phyloP scores from a whole-genome alignment of 1,284 basidiomycete genomes.

The Apiotrichum porosum region DNA sequence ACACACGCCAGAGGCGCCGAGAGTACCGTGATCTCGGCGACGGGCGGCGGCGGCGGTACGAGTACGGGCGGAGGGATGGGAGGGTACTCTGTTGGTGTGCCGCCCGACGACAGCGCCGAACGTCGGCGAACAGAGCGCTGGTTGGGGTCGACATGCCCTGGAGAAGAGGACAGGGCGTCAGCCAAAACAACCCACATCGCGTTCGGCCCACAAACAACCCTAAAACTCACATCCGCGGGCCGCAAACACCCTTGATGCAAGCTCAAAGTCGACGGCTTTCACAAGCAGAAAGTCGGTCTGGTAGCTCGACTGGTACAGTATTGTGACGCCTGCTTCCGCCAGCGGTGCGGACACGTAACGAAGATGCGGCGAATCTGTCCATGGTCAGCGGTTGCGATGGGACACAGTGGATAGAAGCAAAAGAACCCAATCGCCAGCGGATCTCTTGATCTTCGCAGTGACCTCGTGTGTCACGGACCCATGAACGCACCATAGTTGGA shows the following conservation, averaged over 20 bases:
- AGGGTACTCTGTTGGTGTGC: background rate
- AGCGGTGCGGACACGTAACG: constrained; percentile 72
- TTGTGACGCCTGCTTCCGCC: constrained; percentile 72
- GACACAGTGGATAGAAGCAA: background rate
- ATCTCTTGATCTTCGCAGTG: too few relatives aligned
- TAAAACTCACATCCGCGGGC: constrained; percentile 36
- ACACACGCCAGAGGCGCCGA: constrained; percentile 35
- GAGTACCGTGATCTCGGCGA: constrained; percentile 35
- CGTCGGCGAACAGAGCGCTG: constrained; percentile 18
- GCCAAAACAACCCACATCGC: constrained; percentile 19
- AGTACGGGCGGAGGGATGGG: background rate
- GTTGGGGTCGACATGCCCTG: constrained; percentile 30
- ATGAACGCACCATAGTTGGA: constrained; percentile 38
- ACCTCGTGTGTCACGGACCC: too few relatives aligned
- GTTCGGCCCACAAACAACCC: background rate
- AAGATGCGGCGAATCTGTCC: constrained; percentile 48
- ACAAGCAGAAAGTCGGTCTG: constrained; percentile 77
- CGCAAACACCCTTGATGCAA: constrained; percentile 31
- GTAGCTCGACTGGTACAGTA: constrained; percentile 78
- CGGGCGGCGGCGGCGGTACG: constrained; percentile 10
- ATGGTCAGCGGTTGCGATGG: background rate
- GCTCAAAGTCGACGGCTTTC: constrained; percentile 34
- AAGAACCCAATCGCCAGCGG: background rate
- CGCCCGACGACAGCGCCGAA: constrained; percentile 6
- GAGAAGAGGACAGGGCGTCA: background rate